A percentile compares a stretch with the other conserved stretches of the same genome.
Evolutionary conservation across 2,329 filamentous ascomycete genomes (phyloP).

Genomic region (Fusarium denticulatum): DNA sequence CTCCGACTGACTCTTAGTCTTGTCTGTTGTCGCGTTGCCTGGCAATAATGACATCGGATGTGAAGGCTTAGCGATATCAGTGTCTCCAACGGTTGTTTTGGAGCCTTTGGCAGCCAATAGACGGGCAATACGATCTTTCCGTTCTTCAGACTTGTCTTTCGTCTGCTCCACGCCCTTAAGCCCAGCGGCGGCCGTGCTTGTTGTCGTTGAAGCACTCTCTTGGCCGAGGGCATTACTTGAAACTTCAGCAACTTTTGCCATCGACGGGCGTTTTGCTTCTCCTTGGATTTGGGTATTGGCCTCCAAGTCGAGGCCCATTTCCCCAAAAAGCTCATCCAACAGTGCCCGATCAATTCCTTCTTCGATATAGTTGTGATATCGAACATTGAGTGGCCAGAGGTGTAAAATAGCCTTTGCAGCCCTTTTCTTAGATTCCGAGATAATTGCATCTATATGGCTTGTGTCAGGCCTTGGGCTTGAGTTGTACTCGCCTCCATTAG

Average conservation of each 20-base stretch:
- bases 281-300: neutral
- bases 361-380: constrained; percentile 76
- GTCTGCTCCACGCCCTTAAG: constrained; percentile 59
- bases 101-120: constrained; percentile 78
- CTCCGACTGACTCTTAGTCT: constrained; percentile 60
- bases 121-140: constrained; percentile 80
- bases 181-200: neutral
- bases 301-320: constrained; percentile 68
- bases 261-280: neutral
- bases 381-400: constrained; percentile 73
- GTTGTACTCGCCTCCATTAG: neutral
- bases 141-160: constrained; percentile 63
- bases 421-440: constrained; percentile 60
- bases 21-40: constrained; percentile 6
- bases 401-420: constrained; percentile 75
- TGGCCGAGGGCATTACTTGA: neutral
- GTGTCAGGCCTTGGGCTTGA: neutral
- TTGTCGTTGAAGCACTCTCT: neutral
- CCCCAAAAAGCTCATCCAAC: constrained; percentile 72
- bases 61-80: constrained; percentile 1
- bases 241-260: neutral
- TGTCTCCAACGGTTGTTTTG: constrained; percentile 51
- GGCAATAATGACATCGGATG: constrained; percentile 36
- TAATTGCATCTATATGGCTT: neutral
- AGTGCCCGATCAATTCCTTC: constrained; percentile 75